A percentile compares a stretch with the other conserved stretches of the same genome.
Conservation (phyloP, 192 early-diverging fungal genomes). For the Gamsiella multidivaricata region DNA sequence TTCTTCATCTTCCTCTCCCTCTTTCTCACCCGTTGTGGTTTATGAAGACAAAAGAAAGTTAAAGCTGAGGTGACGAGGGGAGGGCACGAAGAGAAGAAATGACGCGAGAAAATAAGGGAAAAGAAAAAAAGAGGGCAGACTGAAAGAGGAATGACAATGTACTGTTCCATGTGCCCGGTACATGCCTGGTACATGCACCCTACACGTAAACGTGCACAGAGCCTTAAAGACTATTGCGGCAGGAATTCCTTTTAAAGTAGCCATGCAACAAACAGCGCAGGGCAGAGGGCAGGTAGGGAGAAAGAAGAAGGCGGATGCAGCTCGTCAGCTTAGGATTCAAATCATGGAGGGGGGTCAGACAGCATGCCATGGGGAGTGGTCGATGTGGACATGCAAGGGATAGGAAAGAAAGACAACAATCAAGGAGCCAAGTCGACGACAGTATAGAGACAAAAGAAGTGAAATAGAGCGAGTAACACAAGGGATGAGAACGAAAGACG, state of each 20-base stretch:
- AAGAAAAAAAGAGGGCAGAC: slow-evolving; percentile 1
- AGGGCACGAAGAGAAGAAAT: neutral
- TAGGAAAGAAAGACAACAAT: slow-evolving; percentile 4
- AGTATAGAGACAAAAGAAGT: neutral
- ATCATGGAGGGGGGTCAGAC: neutral
- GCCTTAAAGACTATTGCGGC: too few species aligned
- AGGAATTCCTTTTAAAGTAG: too few species aligned
- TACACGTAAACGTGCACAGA: too few species aligned
- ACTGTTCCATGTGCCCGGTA: slow-evolving; percentile 4
- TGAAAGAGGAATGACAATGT: slow-evolving; percentile 25
- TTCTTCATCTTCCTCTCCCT: neutral
- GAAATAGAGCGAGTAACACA: neutral
- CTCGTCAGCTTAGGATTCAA: slow-evolving; percentile 10
- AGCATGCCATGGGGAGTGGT: neutral
- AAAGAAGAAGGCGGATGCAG: neutral
- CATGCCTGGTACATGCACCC: too few species aligned
- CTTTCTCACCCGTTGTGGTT: too few species aligned
- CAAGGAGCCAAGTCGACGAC: neutral
- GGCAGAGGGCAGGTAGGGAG: too few species aligned
- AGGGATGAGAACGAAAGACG: slow-evolving; percentile 16
- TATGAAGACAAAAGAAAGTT: neutral
- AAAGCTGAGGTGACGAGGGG: neutral
- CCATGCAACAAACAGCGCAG: too few species aligned
- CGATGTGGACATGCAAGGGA: neutral
- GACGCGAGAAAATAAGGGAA: neutral